phyloP scores from a whole-genome alignment of 306 rosid genomes.

The Nissolia schottii region DNA sequence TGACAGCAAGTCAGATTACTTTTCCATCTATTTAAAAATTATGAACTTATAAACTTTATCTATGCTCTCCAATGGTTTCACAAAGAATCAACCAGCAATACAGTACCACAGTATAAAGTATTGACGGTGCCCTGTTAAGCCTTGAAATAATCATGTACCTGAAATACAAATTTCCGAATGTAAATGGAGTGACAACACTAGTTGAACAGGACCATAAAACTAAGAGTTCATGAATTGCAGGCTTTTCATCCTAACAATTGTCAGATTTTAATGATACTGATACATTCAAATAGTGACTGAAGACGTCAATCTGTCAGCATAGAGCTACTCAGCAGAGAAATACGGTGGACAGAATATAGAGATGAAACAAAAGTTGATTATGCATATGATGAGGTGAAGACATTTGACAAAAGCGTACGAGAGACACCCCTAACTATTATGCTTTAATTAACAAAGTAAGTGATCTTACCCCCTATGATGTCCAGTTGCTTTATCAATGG shows the following conservation, averaged over 20 bases:
- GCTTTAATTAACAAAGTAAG: not conserved
- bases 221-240: not conserved
- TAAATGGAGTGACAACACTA: constrained; percentile 23
- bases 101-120: constrained; percentile 87
- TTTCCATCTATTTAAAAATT: constrained; percentile 18
- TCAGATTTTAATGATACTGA: not conserved
- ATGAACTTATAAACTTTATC: constrained; percentile 10
- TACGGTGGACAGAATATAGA: constrained; percentile 1
- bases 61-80: not conserved
- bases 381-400: not conserved
- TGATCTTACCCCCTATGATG: constrained; percentile 64
- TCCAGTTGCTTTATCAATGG: constrained; percentile 66
- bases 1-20: not conserved
- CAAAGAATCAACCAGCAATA: constrained; percentile 9
- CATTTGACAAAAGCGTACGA: not conserved
- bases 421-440: not conserved
- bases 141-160: constrained; percentile 87
- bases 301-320: no score
- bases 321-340: not conserved
- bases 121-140: constrained; percentile 63
- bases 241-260: constrained; percentile 17
- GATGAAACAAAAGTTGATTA: not conserved
- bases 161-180: constrained; percentile 40
- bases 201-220: not conserved
- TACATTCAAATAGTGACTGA: not conserved